These are phyloP conservation scores for Scleromitrula shiraiana DNA, from an alignment of 2,329 filamentous ascomycete species.

Conservation along the genomic window DNA sequence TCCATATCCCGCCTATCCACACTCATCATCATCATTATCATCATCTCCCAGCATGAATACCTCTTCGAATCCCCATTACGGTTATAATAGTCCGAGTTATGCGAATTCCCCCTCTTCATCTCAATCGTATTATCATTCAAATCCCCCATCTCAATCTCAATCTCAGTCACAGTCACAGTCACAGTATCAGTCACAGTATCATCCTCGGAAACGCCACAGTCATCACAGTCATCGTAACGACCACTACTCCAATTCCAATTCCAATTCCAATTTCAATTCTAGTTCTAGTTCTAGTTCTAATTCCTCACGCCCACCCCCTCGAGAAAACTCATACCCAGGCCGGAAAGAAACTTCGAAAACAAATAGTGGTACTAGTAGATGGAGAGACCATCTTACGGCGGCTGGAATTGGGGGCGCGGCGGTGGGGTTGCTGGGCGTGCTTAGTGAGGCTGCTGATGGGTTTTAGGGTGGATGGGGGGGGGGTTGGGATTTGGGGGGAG, in stretches of 20 bases:
- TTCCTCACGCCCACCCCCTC: not conserved
- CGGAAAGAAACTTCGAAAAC: slow-evolving; percentile 2
- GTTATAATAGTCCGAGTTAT: too few relatives aligned
- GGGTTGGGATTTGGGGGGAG: too few relatives aligned
- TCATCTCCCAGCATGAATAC: not conserved
- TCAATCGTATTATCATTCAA: too few relatives aligned
- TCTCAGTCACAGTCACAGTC: too few relatives aligned
- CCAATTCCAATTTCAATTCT: too few relatives aligned
- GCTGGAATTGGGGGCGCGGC: slow-evolving; percentile 55
- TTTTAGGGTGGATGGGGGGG: slow-evolving; percentile 1
- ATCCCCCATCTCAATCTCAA: too few relatives aligned
- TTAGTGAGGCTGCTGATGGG: slow-evolving; percentile 46
- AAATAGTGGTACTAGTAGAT: slow-evolving; percentile 32
- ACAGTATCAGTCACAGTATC: too few relatives aligned
- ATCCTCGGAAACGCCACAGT: too few relatives aligned
- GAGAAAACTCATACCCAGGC: slow-evolving; percentile 5
- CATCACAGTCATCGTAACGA: too few relatives aligned
- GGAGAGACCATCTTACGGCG: slow-evolving; percentile 47
- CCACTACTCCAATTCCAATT: too few relatives aligned
- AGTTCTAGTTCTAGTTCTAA: too few relatives aligned
- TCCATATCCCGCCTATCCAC: slow-evolving; percentile 4
- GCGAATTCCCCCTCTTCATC: too few relatives aligned
- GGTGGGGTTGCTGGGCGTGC: slow-evolving; percentile 47
- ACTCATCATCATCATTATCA: slow-evolving; percentile 10
- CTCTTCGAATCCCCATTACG: not conserved